phyloP scores from a whole-genome alignment of 495 filamentous ascomycete genomes.

The Diplogelasinospora grovesii region DNA sequence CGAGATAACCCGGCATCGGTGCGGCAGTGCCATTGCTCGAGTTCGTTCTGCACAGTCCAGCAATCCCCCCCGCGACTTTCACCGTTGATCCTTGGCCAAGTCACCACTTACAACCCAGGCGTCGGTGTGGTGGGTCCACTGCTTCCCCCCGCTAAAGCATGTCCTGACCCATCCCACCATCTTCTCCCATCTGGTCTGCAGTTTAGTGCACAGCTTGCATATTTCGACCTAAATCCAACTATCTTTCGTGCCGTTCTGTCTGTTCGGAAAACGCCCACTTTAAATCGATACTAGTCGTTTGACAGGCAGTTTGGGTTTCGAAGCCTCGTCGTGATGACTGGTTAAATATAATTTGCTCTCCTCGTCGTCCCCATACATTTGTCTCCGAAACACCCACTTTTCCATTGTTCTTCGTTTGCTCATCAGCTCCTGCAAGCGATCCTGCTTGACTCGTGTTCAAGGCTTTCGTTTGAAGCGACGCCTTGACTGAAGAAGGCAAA shows the following conservation, averaged over 20 bases:
- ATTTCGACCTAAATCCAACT: slow-evolving; percentile 16
- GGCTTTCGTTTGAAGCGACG: slow-evolving; percentile 6
- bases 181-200: slow-evolving; percentile 13
- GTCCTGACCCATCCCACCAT: slow-evolving; percentile 11
- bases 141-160: slow-evolving; percentile 1
- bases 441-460: slow-evolving; percentile 15
- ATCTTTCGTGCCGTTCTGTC: slow-evolving; percentile 4
- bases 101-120: slow-evolving; percentile 18
- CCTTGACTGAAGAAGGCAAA: slow-evolving; percentile 6
- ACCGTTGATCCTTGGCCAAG: slow-evolving; percentile 23
- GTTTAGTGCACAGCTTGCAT: slow-evolving; percentile 20
- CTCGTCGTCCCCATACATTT: slow-evolving; percentile 15
- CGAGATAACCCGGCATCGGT: slow-evolving; percentile 17
- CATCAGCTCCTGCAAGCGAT: slow-evolving; percentile 8
- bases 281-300: slow-evolving; percentile 11
- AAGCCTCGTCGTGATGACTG: slow-evolving; percentile 23
- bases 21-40: slow-evolving; percentile 18
- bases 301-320: slow-evolving; percentile 13
- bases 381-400: slow-evolving; percentile 20
- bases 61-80: slow-evolving; percentile 17
- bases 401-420: slow-evolving; percentile 12
- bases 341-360: slow-evolving; percentile 27
- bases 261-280: slow-evolving; percentile 3
- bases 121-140: slow-evolving; percentile 16
- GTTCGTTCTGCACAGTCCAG: not conserved